Evolutionary conservation across 106 monocot species (phyloP), one percentile per base, ranked within the genome.

Genomic region (Dioscorea dumetorum): DNA sequence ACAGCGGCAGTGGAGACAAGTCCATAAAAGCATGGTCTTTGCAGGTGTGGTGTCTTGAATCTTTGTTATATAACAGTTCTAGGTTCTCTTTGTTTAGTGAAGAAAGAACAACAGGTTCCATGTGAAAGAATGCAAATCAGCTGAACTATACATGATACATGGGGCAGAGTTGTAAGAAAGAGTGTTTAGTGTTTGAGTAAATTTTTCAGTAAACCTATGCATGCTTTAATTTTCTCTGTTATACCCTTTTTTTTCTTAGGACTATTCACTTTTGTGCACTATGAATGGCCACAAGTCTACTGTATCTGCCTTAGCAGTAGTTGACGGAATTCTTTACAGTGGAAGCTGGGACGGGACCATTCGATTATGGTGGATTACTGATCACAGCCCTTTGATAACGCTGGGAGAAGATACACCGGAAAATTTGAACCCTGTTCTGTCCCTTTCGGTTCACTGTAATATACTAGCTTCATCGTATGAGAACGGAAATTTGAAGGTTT

Each of bases 321-420:
- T 66, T 21, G 69, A 85, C 77, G 90, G 87, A 21, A 66, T 93
- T 77, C 81, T 99, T 31, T 99, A 90, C 69, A 99, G 99, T 81
- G 90, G 99, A 59, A 93, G 99, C 75, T 93, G 99, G 93, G 99
- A 99, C 79, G 99, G 99, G 60, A 87, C 79, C 4, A 60, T 99
- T 57, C 78, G 99, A 6, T 69, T 90, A 20, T 99, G 99, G 99
- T 90, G 84, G 77, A 80, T 99, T 58, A 73, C 64, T 76, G 99
- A 87, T 74, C 84, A 93, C 68, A 83, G 67, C 56, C 80, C 82
- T 64, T 72, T 99, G 63, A 72, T 83, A 33, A 74, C 85, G 64
- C 68, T 99, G 65, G 73, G 66, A n/a, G 73, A 82, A 73, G 83
- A 78, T n/a, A 13, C 71, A 66, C 23, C 60, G 22, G 77, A 64